Evolutionary conservation across 208 protist genomes (phyloP), one percentile per base, ranked within the genome.

Genomic region (Vickermania ingenoplastis): DNA sequence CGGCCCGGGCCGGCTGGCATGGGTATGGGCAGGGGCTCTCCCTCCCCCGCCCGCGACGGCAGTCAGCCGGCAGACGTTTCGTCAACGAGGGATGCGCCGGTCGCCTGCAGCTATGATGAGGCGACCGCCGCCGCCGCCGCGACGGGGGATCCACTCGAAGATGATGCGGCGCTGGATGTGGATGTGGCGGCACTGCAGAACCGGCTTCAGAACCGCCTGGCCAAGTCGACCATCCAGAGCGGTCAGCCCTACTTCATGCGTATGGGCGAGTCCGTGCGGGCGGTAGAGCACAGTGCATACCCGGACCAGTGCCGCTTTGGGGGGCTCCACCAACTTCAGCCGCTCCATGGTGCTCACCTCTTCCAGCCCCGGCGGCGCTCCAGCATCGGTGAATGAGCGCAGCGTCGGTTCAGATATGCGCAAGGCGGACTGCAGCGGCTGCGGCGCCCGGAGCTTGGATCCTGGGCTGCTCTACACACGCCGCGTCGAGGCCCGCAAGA

Each of bases 111-210:
- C n/a, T n/a, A n/a, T n/a, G n/a, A n/a, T n/a, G n/a, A n/a, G n/a
- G n/a, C n/a, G n/a, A n/a, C n/a, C n/a, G n/a, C n/a, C n/a, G n/a
- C n/a, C n/a, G 59, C 2, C 7, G 64, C 25, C n/a, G 59, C 41
- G 30, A 54, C 26, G 17, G 2, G 13, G 11, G 45, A 3, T 13
- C 31, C 24, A 24, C 67, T 36, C n/a, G 69, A 67, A 17, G 68
- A 11, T 25, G 36, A 55, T n/a, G 51, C 5, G 13, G 22, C 5
- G n/a, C 22, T 28, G 36, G 61, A 75, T n/a, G 53, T 89, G 22
- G 76, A 92, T 56, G 79, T 67, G 0, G 71, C 59, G 23, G 73
- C 69, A 17, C 63, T 89, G 3, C 85, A 92, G 69, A 68, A 77
- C 11, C 57, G 58, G 13, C 69, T 92, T 58, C 81, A 92, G 66